Conservation (phyloP, 2,329 filamentous ascomycete genomes). For the Gliomastix tumulicola region DNA sequence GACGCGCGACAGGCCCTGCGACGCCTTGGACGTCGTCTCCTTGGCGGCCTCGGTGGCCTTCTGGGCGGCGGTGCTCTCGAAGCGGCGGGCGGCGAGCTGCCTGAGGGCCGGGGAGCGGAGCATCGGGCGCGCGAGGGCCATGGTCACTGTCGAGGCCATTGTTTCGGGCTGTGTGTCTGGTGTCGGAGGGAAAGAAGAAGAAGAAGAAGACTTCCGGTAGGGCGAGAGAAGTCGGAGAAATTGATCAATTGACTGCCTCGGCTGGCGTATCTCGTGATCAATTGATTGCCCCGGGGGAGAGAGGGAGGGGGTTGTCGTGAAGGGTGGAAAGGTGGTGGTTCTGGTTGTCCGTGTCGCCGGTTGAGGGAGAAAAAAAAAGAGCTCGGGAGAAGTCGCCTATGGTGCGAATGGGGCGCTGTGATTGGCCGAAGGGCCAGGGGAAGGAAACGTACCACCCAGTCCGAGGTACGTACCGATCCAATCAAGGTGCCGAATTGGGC, state of each 20-base stretch:
- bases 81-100: constrained; percentile 42
- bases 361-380: constrained; percentile 34
- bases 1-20: constrained; percentile 77
- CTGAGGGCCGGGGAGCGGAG: constrained; percentile 38
- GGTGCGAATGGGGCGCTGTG: constrained; percentile 4
- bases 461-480: too few species aligned
- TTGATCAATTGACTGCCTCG: constrained; percentile 8
- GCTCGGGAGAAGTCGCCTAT: constrained; percentile 36
- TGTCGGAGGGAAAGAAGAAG: constrained; percentile 7
- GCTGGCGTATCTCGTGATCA: constrained; percentile 11
- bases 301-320: constrained; percentile 5
- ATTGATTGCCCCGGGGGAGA: constrained; percentile 3
- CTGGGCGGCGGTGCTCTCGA: constrained; percentile 50
- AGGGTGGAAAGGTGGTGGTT: too few species aligned
- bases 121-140: constrained; percentile 32
- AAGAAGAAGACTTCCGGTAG: constrained; percentile 14
- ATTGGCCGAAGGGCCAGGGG: too few species aligned
- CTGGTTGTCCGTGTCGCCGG: too few species aligned
- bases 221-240: constrained; percentile 8
- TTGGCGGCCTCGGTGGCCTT: constrained; percentile 37
- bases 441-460: too few species aligned
- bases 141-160: constrained; percentile 20
- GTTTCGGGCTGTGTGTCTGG: constrained; percentile 5
- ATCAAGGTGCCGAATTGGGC: too few species aligned
- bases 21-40: constrained; percentile 57